phyloP scores from a whole-genome alignment of 176 grass and related monocot genomes.

The Musa itinerans region DNA sequence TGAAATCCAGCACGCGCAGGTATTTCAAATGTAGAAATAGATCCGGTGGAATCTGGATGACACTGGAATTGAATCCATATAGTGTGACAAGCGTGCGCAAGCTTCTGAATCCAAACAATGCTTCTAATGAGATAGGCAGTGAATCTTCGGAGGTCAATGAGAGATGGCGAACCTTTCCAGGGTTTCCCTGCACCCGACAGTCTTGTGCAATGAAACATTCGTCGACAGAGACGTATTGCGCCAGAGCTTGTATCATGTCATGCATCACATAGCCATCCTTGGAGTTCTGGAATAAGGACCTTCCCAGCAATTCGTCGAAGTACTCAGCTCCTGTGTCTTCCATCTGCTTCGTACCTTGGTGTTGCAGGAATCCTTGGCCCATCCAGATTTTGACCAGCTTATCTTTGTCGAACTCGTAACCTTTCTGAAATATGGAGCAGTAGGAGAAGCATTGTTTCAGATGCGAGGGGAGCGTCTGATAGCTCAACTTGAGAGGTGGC shows the following conservation, averaged over 20 bases:
- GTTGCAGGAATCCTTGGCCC: not conserved
- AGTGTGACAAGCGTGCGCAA: not conserved
- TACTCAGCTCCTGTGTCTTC: not conserved
- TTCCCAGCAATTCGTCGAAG: not conserved
- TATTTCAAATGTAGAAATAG: not conserved
- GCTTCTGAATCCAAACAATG: not conserved
- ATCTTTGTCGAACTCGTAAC: not conserved
- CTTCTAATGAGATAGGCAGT: not conserved
- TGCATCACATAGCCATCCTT: not conserved
- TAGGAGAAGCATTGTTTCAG: not conserved
- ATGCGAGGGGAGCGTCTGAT: not conserved
- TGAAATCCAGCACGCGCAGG: conserved; percentile 1
- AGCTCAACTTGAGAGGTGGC: not conserved
- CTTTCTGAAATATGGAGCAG: not conserved
- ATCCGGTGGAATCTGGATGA: not conserved
- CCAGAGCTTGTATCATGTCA: not conserved
- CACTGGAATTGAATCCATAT: not conserved
- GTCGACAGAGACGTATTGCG: not conserved
- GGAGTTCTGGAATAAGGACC: not conserved
- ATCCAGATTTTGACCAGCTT: not conserved
- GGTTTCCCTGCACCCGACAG: not conserved
- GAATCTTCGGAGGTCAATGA: not conserved
- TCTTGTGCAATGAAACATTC: not conserved
- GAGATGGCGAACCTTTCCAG: conserved; percentile 1
- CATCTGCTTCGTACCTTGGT: not conserved